These are phyloP conservation scores for Aquanectria penicillioides DNA, from an alignment of 2,329 filamentous ascomycete genomes.

Conservation along the genomic window DNA sequence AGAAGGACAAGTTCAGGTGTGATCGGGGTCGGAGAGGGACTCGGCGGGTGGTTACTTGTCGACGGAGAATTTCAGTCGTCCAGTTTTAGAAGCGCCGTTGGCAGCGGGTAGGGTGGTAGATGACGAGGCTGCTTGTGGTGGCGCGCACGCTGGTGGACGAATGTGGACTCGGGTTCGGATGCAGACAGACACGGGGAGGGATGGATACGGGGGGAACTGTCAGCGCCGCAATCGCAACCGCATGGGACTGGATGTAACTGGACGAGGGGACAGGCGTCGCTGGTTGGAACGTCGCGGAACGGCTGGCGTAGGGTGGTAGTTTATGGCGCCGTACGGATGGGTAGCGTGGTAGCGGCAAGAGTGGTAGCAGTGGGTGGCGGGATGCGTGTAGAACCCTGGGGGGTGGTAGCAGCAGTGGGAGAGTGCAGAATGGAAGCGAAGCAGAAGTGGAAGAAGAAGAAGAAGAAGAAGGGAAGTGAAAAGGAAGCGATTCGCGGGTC, in stretches of 20 bases:
- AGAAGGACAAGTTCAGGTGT: not conserved
- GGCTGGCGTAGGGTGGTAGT: too few species aligned
- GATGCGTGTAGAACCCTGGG: not conserved
- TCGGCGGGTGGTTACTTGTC: slow-evolving; percentile 1
- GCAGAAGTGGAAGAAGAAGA: not conserved
- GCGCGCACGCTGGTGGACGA: slow-evolving; percentile 10
- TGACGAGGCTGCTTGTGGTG: slow-evolving; percentile 12
- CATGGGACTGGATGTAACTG: slow-evolving; percentile 18
- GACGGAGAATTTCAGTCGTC: not conserved
- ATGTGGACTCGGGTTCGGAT: slow-evolving; percentile 11
- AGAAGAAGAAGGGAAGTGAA: not conserved
- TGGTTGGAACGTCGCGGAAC: not conserved
- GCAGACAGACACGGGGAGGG: slow-evolving; percentile 10
- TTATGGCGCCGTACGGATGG: not conserved
- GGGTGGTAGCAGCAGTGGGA: not conserved
- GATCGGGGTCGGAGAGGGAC: not conserved
- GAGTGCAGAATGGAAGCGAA: not conserved
- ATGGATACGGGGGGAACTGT: slow-evolving; percentile 8
- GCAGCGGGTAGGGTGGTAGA: slow-evolving; percentile 7
- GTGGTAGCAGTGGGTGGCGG: too few species aligned
- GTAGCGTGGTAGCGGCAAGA: not conserved
- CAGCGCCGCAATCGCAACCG: slow-evolving; percentile 18
- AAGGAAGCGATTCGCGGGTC: not conserved
- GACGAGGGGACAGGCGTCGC: not conserved
- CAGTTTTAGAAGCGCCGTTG: not conserved